Evolutionary conservation across 148 eudicot genomes (phyloP).

Genomic region (Camellia sinensis): DNA sequence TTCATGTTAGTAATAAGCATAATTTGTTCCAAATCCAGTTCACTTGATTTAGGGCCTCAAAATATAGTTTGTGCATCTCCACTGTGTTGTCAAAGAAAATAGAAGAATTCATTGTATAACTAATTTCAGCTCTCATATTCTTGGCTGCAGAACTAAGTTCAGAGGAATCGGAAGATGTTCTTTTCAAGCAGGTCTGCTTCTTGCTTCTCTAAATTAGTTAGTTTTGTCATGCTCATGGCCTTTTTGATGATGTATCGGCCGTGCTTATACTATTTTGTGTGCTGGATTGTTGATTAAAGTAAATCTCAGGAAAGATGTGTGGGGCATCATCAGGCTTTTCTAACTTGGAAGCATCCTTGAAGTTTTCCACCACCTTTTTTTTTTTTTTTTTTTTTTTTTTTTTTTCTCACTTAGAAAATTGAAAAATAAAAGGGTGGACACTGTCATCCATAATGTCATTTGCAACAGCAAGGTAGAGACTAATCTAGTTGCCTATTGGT

Average conservation of each 20-base stretch:
- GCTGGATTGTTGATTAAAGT: background rate
- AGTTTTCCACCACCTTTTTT: too few species aligned
- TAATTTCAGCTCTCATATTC: constrained; percentile 1
- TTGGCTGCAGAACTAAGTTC: constrained; percentile 66
- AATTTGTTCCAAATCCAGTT: background rate
- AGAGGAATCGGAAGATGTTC: constrained; percentile 90
- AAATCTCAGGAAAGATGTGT: background rate
- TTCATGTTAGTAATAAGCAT: background rate
- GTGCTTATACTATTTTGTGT: background rate
- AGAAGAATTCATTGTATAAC: background rate
- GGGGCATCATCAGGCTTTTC: background rate
- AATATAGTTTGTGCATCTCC: background rate
- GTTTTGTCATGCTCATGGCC: background rate
- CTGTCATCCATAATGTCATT: too few species aligned
- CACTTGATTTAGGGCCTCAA: background rate
- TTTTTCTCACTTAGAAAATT: too few species aligned
- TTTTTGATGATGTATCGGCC: background rate
- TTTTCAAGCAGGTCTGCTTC: constrained; percentile 75
- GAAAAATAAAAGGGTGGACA: too few species aligned
- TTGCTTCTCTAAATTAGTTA: constrained; percentile 3
- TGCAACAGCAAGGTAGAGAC: background rate
- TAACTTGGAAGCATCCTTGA: background rate
- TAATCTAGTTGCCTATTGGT: constrained; percentile 4
- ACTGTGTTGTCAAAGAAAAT: constrained; percentile 9
- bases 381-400: too few species aligned